Evolutionary conservation across 176 grass and related monocot species (phyloP).

Genomic region (Secale cereale): DNA sequence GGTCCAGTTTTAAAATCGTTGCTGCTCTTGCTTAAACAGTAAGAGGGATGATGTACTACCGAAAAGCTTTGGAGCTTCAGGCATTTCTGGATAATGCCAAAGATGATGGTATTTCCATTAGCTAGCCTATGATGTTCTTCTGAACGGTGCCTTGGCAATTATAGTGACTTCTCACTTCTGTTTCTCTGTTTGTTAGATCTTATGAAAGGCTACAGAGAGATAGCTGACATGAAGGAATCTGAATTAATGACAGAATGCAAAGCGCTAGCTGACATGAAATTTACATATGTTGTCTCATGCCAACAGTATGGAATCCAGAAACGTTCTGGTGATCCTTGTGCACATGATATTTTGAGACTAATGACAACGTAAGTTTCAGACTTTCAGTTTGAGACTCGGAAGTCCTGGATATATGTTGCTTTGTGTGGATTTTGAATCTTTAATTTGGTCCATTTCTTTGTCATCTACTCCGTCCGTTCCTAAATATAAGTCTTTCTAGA

Average conservation of each 20-base stretch:
- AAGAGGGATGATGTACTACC: conserved; percentile 99
- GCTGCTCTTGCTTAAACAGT: conserved; percentile 47
- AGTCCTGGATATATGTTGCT: not conserved
- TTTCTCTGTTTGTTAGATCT: conserved; percentile 57
- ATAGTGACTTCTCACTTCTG: not conserved
- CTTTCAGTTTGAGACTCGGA: conserved; percentile 6
- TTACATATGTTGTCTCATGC: conserved; percentile 98
- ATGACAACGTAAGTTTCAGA: conserved; percentile 78
- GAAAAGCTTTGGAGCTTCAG: conserved; percentile 95
- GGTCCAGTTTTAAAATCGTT: not conserved
- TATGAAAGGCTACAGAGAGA: conserved; percentile 88
- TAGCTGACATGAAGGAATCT: conserved; percentile 58
- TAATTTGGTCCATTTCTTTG: conserved; percentile 18
- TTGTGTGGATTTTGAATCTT: not conserved
- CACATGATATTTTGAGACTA: conserved; percentile 91
- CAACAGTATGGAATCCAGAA: conserved; percentile 95
- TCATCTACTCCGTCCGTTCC: not conserved
- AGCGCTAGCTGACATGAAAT: conserved; percentile 97
- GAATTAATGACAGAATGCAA: conserved; percentile 83
- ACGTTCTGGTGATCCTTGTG: conserved; percentile 59
- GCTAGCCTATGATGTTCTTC: conserved; percentile 18
- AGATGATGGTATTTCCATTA: conserved; percentile 62
- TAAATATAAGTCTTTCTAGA: no score
- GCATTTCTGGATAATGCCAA: conserved; percentile 95
- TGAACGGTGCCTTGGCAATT: not conserved